phyloP scores from a whole-genome alignment of 305 asterid genomes.

The Plantago rigida region DNA sequence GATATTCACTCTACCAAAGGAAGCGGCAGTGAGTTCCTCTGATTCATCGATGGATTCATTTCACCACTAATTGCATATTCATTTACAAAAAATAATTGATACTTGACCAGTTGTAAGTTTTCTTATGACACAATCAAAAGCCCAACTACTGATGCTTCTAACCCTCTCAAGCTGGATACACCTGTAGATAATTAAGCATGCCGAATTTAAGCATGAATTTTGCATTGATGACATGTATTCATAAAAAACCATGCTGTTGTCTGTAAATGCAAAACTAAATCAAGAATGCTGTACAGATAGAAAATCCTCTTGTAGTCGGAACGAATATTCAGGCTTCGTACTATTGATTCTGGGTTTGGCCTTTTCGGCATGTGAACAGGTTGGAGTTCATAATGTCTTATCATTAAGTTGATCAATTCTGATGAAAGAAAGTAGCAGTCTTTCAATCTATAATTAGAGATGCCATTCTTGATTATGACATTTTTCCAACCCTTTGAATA shows the following conservation, averaged over 20 bases:
- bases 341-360: too few relatives aligned
- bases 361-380: too few relatives aligned
- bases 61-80: background rate
- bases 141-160: background rate
- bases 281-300: conserved; percentile 3
- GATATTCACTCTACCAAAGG: conserved; percentile 83
- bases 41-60: background rate
- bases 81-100: background rate
- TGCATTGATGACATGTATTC: conserved; percentile 5
- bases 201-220: conserved; percentile 1
- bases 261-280: conserved; percentile 2
- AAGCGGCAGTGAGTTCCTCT: conserved; percentile 42
- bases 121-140: background rate
- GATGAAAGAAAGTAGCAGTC: too few relatives aligned
- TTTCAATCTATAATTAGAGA: too few relatives aligned
- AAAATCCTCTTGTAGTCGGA: background rate
- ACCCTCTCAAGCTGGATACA: conserved; percentile 6
- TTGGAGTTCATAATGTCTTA: too few relatives aligned
- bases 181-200: background rate
- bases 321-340: background rate
- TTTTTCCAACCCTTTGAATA: too few relatives aligned
- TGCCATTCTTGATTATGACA: too few relatives aligned
- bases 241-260: background rate
- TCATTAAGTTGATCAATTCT: too few relatives aligned
- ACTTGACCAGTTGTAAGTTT: background rate